Conservation (phyloP, 768 basidiomycete genomes). For the Phallus indusiatus region DNA sequence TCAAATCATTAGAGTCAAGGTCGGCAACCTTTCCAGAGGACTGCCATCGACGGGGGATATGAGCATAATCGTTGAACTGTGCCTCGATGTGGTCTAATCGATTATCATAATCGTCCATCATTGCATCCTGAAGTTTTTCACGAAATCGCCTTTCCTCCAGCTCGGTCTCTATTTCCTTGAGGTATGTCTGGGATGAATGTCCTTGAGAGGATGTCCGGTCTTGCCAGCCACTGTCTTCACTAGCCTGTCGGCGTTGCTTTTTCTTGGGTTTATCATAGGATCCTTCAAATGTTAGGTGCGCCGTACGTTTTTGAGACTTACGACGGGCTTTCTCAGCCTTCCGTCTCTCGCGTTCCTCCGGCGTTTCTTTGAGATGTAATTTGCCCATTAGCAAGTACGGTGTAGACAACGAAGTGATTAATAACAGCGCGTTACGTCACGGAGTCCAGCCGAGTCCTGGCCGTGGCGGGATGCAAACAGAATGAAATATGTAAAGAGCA, state of each 20-base stretch:
- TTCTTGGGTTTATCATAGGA: slow-evolving; percentile 11
- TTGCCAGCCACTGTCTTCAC: slow-evolving; percentile 9
- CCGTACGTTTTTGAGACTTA: slow-evolving; percentile 27
- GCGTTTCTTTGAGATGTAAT: slow-evolving; percentile 54
- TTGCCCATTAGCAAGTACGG: slow-evolving; percentile 28
- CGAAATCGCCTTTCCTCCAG: slow-evolving; percentile 58
- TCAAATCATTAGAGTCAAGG: slow-evolving; percentile 25
- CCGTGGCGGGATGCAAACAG: too few species aligned
- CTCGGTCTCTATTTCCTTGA: slow-evolving; percentile 39
- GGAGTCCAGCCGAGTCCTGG: too few species aligned
- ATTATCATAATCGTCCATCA: slow-evolving; percentile 55
- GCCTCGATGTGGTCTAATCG: slow-evolving; percentile 54
- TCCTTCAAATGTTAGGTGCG: slow-evolving; percentile 14
- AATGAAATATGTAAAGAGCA: too few species aligned
- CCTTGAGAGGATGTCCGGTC: slow-evolving; percentile 22
- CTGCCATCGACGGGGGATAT: slow-evolving; percentile 67
- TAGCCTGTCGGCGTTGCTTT: background rate
- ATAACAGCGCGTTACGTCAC: too few species aligned
- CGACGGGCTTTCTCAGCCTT: slow-evolving; percentile 35
- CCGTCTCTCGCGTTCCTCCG: slow-evolving; percentile 45
- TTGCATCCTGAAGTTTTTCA: slow-evolving; percentile 63
- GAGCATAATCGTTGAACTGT: slow-evolving; percentile 55
- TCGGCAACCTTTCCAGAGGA: slow-evolving; percentile 21
- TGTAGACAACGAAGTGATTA: background rate
- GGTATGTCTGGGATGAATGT: slow-evolving; percentile 26